Evolutionary conservation across 2,329 filamentous ascomycete species (phyloP).

Genomic region (Alternaria viburni): DNA sequence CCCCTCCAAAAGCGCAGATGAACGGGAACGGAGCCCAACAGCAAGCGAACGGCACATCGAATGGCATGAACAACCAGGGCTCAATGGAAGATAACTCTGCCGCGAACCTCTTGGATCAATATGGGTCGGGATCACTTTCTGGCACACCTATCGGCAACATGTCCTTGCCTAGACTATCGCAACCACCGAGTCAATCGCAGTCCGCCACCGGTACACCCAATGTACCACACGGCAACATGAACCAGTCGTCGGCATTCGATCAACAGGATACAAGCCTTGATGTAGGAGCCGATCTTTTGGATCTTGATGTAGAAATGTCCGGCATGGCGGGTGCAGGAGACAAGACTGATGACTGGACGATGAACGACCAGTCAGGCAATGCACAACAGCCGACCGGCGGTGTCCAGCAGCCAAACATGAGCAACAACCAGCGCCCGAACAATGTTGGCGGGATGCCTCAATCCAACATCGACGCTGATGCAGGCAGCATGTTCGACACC

Average conservation of each 20-base stretch:
- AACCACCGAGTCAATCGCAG: constrained; percentile 64
- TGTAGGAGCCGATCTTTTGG: constrained; percentile 43
- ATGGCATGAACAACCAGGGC: constrained; percentile 36
- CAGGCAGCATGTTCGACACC: constrained; percentile 47
- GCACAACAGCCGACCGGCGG: constrained; percentile 26
- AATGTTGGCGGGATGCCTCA: constrained; percentile 22
- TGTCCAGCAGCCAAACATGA: constrained; percentile 23
- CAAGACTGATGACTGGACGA: constrained; percentile 47
- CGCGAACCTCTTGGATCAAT: constrained; percentile 71
- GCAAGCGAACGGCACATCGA: constrained; percentile 43
- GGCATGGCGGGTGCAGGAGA: constrained; percentile 55
- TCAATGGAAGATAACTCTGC: constrained; percentile 52
- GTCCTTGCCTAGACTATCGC: constrained; percentile 60
- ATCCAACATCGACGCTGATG: constrained; percentile 36
- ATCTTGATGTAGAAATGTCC: constrained; percentile 63
- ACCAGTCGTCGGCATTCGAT: constrained; percentile 33
- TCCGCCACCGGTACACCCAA: constrained; percentile 65
- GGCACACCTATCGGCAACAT: constrained; percentile 67
- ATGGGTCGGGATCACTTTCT: constrained; percentile 67
- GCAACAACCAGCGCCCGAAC: constrained; percentile 23
- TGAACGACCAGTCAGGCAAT: constrained; percentile 32
- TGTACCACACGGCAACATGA: constrained; percentile 30
- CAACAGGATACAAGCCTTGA: constrained; percentile 34
- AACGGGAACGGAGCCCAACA: constrained; percentile 39
- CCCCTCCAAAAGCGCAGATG: constrained; percentile 34